Percentiles rank a stretch among this genome's conserved stretches.
Conservation (phyloP, 2,329 filamentous ascomycete species). For the Spiromastix sp. region DNA sequence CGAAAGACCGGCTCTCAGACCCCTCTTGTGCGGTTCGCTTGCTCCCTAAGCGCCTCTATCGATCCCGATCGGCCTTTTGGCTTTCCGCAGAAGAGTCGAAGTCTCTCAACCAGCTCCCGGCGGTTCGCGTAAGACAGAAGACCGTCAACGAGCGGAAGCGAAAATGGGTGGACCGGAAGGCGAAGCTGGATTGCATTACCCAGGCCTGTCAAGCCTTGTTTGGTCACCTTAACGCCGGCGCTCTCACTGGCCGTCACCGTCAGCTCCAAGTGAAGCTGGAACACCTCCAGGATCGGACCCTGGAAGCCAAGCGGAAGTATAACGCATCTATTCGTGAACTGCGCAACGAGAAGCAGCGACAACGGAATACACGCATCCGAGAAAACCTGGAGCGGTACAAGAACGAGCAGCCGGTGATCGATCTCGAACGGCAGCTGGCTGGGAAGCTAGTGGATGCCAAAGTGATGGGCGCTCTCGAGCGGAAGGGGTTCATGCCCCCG, state of each 20-base stretch:
- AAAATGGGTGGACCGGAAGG: constrained; percentile 10
- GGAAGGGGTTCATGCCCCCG: constrained; percentile 14
- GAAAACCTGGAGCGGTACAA: constrained; percentile 17
- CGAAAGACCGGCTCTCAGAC: constrained; percentile 14
- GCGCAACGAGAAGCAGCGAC: constrained; percentile 13
- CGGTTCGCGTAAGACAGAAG: constrained; percentile 11
- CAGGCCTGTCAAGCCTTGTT: constrained; percentile 10
- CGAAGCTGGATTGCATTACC: constrained; percentile 10
- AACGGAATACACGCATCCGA: constrained; percentile 10
- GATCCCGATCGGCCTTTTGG: constrained; percentile 16
- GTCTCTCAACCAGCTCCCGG: constrained; percentile 16
- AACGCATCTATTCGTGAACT: constrained; percentile 10
- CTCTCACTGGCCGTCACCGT: constrained; percentile 6
- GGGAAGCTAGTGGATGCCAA: constrained; percentile 17
- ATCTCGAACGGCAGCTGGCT: constrained; percentile 16
- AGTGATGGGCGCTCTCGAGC: constrained; percentile 15
- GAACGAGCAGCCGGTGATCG: constrained; percentile 20
- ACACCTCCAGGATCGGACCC: constrained; percentile 7
- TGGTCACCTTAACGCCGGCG: constrained; percentile 1
- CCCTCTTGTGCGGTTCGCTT: constrained; percentile 16
- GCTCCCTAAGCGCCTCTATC: constrained; percentile 18
- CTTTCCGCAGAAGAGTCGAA: constrained; percentile 15
- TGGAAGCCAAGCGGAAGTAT: constrained; percentile 10
- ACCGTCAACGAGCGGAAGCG: constrained; percentile 12
- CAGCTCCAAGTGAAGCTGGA: constrained; percentile 10